Percentiles rank a stretch among this genome's conserved stretches.
These are phyloP conservation scores for Ampelocalamus luodianensis DNA, from an alignment of 176 grass and related monocot species.

Conservation along the genomic window DNA sequence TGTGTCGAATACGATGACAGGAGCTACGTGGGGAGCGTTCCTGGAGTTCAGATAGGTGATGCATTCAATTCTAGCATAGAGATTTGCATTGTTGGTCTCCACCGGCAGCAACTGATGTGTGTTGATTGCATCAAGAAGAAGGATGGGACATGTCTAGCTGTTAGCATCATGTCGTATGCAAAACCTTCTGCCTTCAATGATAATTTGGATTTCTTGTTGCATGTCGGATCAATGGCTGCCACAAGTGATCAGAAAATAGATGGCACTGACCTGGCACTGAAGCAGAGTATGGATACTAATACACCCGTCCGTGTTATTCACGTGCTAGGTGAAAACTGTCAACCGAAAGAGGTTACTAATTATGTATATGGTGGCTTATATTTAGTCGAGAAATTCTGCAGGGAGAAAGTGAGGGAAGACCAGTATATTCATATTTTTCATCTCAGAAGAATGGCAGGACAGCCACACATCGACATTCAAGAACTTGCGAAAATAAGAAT, in stretches of 20 bases:
- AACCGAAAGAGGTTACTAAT: slow-evolving; percentile 21
- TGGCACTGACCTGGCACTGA: slow-evolving; percentile 54
- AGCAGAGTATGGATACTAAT: slow-evolving; percentile 66
- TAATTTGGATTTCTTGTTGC: slow-evolving; percentile 63
- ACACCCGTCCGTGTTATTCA: slow-evolving; percentile 67
- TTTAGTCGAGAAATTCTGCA: slow-evolving; percentile 56
- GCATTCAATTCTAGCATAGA: slow-evolving; percentile 62
- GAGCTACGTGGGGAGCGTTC: slow-evolving; percentile 61
- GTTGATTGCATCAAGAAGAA: slow-evolving; percentile 61
- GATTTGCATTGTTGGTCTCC: slow-evolving; percentile 64
- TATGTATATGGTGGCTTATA: slow-evolving; percentile 82
- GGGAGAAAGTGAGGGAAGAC: slow-evolving; percentile 27
- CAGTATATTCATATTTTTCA: slow-evolving; percentile 49
- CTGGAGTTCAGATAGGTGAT: slow-evolving; percentile 63
- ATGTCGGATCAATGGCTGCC: slow-evolving; percentile 46
- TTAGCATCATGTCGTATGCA: slow-evolving; percentile 58
- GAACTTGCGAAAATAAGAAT: slow-evolving; percentile 48
- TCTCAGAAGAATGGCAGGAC: slow-evolving; percentile 54
- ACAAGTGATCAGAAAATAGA: slow-evolving; percentile 31
- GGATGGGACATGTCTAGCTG: slow-evolving; percentile 41
- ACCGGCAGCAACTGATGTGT: slow-evolving; percentile 24
- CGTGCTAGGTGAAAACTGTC: slow-evolving; percentile 15
- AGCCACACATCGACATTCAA: slow-evolving; percentile 46
- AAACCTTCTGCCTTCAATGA: slow-evolving; percentile 41
- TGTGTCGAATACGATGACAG: slow-evolving; percentile 5